A percentile compares a stretch with the other conserved stretches of the same genome.
Conservation (phyloP, 768 basidiomycete genomes). For the Xerocomus brunneocitrinus region DNA sequence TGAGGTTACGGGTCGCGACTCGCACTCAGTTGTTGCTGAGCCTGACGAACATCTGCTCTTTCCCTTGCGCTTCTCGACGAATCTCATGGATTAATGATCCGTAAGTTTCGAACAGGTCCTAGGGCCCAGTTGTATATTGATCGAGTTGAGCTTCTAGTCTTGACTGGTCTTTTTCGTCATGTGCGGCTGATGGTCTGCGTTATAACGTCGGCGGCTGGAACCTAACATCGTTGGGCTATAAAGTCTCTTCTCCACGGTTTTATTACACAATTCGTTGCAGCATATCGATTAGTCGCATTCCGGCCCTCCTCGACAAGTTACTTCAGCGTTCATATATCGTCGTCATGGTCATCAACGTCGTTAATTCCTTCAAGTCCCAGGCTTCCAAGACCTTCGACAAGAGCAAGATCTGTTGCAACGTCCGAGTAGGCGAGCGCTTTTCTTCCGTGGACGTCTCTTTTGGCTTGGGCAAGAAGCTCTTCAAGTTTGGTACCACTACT, state of each 20-base stretch:
- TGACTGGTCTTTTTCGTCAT: background rate
- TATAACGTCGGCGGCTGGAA: slow-evolving; percentile 5
- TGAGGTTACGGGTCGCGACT: background rate
- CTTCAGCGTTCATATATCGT: background rate
- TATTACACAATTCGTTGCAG: background rate
- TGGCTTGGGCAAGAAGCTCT: slow-evolving; percentile 1
- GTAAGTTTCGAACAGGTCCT: slow-evolving; percentile 7
- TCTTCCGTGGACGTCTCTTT: background rate
- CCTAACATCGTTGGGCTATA: slow-evolving; percentile 7
- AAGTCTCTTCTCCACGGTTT: background rate
- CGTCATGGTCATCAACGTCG: slow-evolving; percentile 11
- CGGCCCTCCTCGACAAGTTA: slow-evolving; percentile 1
- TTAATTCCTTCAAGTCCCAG: slow-evolving; percentile 14
- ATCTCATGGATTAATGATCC: background rate
- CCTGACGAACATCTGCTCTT: background rate
- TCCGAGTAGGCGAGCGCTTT: background rate
- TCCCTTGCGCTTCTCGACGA: background rate
- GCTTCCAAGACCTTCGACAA: background rate
- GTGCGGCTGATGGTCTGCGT: slow-evolving; percentile 15
- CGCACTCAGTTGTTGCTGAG: too few relatives aligned
- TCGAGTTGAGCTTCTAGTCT: background rate
- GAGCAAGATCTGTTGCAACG: slow-evolving; percentile 1
- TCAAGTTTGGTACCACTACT: slow-evolving; percentile 7
- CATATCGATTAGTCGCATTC: slow-evolving; percentile 1
- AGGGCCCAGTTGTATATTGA: background rate